These are phyloP conservation scores for Beauveria sp. DNA, from an alignment of 2,329 filamentous ascomycete species.

Conservation along the genomic window DNA sequence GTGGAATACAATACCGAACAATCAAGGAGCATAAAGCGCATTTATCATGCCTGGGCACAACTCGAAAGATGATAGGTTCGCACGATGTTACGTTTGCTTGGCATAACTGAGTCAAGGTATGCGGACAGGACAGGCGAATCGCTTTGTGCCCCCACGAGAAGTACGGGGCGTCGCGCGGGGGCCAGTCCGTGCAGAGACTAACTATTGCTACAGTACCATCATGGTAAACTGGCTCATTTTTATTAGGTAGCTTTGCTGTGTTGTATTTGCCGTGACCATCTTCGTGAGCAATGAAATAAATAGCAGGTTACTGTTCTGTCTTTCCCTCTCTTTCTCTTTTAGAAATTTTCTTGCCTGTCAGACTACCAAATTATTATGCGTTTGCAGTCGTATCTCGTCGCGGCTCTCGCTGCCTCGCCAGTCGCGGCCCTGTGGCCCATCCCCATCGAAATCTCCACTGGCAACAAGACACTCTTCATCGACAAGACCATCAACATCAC, in stretches of 20 bases:
- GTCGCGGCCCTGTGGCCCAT: constrained; percentile 45
- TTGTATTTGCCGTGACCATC: not conserved
- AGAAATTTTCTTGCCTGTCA: not conserved
- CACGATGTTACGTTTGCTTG: not conserved
- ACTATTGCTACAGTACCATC: no score
- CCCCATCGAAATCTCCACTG: constrained; percentile 42
- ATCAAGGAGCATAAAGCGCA: not conserved
- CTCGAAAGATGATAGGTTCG: not conserved
- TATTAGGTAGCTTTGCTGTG: not conserved
- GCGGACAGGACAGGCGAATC: not conserved
- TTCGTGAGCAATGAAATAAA: not conserved
- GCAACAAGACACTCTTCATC: constrained; percentile 46
- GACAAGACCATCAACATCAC: constrained; percentile 42
- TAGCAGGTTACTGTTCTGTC: not conserved
- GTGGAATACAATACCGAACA: not conserved
- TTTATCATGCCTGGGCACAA: not conserved
- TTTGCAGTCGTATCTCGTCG: not conserved
- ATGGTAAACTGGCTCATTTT: no score
- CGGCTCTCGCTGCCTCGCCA: constrained; percentile 12
- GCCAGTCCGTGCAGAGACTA: no score
- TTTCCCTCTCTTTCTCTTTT: not conserved
- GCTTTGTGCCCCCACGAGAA: no score
- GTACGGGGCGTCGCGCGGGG: constrained; percentile 15
- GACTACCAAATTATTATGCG: not conserved
- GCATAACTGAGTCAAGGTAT: not conserved